Evolutionary conservation across 768 basidiomycete species (phyloP), one percentile per base, ranked within the genome.

Genomic region (Cystoderma amianthinum): DNA sequence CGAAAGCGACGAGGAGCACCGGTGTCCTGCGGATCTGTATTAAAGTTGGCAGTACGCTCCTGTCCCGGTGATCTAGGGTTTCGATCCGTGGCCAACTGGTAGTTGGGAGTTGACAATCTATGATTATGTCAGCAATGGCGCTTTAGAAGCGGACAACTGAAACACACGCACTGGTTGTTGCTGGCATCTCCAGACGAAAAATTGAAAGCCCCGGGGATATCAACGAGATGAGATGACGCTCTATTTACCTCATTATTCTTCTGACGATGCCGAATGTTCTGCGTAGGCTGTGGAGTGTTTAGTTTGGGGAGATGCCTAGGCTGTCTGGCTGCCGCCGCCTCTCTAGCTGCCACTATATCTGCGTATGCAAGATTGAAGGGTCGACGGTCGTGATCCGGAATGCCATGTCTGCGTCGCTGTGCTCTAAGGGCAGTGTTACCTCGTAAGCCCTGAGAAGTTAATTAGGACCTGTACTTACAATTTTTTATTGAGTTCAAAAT

Each of bases 341-440:
- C 69, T 46, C 75, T 72, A 35, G 72, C 64, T 41, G 69, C 69
- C 46, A 71, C 62, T 28, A 78, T 82, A 44, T 83, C 85, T 48
- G 85, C 76, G 60, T 85, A 87, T n/a, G 88, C 89, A 48, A 90
- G 84, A 58, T 84, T 85, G 70, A 91, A 91, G 10, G 88, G 85
- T 22, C 88, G 72, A 48, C 78, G 71, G 66, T 91, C 88, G 43
- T 69, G 71, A 67, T 91, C 88, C 13, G 88, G 89, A 45, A 91
- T 91, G 35, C 88, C 89, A 54, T 88, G 78, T 62, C 75, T 70
- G 48, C 88, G 68, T 45, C 88, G 78, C 69, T 80, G 79, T 47
- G 79, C n/a, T n/a, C n/a, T n/a, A n/a, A n/a, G n/a, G n/a, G n/a
- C n/a, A n/a, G n/a, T n/a, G n/a, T n/a, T n/a, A n/a, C n/a, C n/a